phyloP scores from a whole-genome alignment of 345 rosid genomes.

The Arabidopsis suecica region DNA sequence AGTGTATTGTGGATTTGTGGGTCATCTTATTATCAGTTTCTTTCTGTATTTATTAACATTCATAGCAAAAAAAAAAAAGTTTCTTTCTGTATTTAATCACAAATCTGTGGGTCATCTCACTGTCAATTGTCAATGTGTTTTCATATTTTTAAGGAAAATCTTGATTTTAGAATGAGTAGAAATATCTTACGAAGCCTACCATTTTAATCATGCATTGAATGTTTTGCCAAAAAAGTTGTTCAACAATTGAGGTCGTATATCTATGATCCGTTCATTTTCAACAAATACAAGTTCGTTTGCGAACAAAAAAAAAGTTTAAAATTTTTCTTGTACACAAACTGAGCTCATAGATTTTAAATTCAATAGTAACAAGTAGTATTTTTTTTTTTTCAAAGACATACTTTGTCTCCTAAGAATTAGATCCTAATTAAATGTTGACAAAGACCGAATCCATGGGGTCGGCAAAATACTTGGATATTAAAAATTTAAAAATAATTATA shows the following conservation, averaged over 20 bases:
- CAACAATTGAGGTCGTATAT: background rate
- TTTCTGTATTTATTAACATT: background rate
- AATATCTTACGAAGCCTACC: conserved; percentile 13
- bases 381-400: background rate
- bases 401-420: conserved; percentile 17
- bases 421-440: conserved; percentile 35
- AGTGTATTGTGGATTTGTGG: background rate
- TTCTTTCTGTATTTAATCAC: background rate
- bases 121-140: background rate
- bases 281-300: background rate
- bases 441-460: conserved; percentile 41
- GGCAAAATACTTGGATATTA: conserved; percentile 23
- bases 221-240: background rate
- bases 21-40: background rate
- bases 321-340: conserved; percentile 11
- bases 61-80: no score
- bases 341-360: background rate
- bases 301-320: background rate
- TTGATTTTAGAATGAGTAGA: background rate
- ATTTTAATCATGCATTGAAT: background rate
- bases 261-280: background rate
- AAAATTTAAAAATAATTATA: background rate
- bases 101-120: background rate
- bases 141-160: background rate
- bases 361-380: conserved; percentile 14